phyloP scores from a whole-genome alignment of 305 asterid genomes.

The Solanum hybrid region DNA sequence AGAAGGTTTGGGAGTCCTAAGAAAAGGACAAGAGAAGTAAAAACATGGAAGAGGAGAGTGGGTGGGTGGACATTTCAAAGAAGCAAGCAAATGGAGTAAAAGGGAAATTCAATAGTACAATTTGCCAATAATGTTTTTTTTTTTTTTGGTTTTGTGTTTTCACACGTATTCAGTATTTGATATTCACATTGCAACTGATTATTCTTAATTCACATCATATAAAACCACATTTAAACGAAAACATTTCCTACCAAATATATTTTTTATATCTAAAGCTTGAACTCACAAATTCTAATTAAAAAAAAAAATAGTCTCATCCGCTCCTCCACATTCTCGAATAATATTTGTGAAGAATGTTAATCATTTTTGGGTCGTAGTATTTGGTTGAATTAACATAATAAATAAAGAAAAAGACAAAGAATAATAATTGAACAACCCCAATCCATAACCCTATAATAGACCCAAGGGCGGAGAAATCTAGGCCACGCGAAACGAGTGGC shows the following conservation, averaged over 20 bases:
- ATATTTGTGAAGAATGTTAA: not conserved
- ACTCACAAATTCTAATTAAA: too few species aligned
- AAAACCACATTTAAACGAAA: too few species aligned
- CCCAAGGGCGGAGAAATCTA: constrained; percentile 5
- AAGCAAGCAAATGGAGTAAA: not conserved
- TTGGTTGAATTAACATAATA: not conserved
- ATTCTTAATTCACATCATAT: not conserved
- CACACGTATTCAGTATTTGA: not conserved
- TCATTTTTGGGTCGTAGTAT: not conserved
- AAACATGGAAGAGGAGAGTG: not conserved
- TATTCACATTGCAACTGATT: too few species aligned
- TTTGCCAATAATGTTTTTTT: not conserved
- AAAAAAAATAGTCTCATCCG: too few species aligned
- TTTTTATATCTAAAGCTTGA: too few species aligned
- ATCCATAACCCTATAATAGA: not conserved
- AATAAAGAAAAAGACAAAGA: not conserved
- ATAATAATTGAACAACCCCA: not conserved
- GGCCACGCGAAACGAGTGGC: constrained; percentile 33
- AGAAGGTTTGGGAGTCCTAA: not conserved
- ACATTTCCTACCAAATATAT: not conserved
- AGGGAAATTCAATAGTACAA: not conserved
- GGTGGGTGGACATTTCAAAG: not conserved
- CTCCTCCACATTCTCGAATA: too few species aligned
- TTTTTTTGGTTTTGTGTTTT: too few species aligned
- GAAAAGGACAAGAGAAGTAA: not conserved